Evolutionary conservation across 176 grass and related monocot genomes (phyloP).

Genomic region (Lolium perenne): DNA sequence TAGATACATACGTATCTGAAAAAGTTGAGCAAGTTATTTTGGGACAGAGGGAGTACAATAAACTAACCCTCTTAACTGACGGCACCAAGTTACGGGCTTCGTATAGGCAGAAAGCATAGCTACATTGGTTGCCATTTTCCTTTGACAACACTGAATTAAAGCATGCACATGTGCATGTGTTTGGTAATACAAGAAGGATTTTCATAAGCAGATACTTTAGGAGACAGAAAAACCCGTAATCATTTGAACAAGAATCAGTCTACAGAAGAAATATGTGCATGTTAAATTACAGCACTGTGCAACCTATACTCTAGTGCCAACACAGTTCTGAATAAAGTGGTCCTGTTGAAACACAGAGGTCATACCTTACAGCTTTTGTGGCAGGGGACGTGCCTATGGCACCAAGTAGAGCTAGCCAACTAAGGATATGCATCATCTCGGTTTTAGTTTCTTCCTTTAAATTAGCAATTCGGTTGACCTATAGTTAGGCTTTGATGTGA

Average conservation of each 20-base stretch:
- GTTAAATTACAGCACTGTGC: not conserved
- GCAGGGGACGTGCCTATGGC: not conserved
- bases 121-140: conserved; percentile 1
- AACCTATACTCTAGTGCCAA: not conserved
- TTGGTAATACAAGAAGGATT: not conserved
- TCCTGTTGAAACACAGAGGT: not conserved
- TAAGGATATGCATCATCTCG: conserved; percentile 4
- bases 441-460: not conserved
- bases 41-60: not conserved
- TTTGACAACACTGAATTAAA: not conserved
- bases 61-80: not conserved
- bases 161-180: not conserved
- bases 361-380: not conserved
- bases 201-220: not conserved
- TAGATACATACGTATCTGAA: no score
- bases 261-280: not conserved
- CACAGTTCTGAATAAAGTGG: not conserved
- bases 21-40: no score
- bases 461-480: not conserved
- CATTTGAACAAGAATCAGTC: not conserved
- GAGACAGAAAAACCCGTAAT: not conserved
- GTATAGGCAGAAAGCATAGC: not conserved
- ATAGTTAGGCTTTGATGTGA: not conserved
- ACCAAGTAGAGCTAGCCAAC: not conserved
- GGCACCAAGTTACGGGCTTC: not conserved